phyloP scores from a whole-genome alignment of 495 filamentous ascomycete species.

The Amniculicola lignicola region DNA sequence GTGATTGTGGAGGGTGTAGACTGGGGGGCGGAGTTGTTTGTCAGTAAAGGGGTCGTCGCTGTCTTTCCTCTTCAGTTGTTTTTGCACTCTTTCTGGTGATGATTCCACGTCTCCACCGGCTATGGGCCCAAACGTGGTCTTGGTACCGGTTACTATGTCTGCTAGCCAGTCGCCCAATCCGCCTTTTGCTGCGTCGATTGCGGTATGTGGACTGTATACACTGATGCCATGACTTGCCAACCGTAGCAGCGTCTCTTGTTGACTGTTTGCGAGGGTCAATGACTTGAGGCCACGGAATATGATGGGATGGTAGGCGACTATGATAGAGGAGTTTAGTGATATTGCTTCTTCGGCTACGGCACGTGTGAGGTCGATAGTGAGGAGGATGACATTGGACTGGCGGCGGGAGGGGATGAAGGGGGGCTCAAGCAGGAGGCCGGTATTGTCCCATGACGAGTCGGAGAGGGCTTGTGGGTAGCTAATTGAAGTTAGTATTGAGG shows the following conservation, averaged over 20 bases:
- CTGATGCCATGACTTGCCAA: constrained; percentile 87
- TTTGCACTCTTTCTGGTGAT: not conserved
- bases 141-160: constrained; percentile 66
- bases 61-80: constrained; percentile 36
- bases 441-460: constrained; percentile 92
- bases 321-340: constrained; percentile 64
- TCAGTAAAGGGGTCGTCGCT: constrained; percentile 29
- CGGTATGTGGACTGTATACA: constrained; percentile 90
- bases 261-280: constrained; percentile 76
- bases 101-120: not conserved
- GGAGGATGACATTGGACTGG: constrained; percentile 71
- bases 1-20: constrained; percentile 43
- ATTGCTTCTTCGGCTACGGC: constrained; percentile 93
- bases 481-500: too few relatives aligned
- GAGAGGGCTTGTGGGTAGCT: constrained; percentile 89
- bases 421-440: constrained; percentile 78
- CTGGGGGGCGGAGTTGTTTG: constrained; percentile 28
- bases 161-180: constrained; percentile 95
- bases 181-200: constrained; percentile 80
- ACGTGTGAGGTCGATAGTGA: constrained; percentile 88
- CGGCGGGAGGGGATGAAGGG: constrained; percentile 57
- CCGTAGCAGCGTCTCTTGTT: constrained; percentile 78
- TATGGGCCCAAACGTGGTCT: constrained; percentile 9
- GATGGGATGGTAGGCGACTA: constrained; percentile 92
- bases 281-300: constrained; percentile 91